Conservation (phyloP, 306 rosid genomes). For the Dalbergia cultrata region DNA sequence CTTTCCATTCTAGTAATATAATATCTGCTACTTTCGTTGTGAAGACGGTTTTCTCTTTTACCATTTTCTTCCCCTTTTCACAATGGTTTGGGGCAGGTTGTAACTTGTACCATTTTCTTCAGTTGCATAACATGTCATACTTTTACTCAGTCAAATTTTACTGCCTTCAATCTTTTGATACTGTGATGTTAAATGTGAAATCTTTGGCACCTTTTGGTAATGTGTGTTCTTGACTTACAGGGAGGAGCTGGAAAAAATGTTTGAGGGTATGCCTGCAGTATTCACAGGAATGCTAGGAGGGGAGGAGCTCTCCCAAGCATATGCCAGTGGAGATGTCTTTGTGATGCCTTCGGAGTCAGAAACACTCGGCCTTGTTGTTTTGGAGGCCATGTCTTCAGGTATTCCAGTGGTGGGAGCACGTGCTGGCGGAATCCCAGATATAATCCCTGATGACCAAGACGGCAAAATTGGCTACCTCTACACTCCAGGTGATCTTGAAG, state of each 20-base stretch:
- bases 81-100: no score
- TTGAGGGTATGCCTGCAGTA: conserved; percentile 88
- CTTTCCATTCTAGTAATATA: background rate
- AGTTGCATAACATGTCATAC: background rate
- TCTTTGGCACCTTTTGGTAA: conserved; percentile 7
- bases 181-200: background rate
- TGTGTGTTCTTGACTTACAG: conserved; percentile 54
- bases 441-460: conserved; percentile 84
- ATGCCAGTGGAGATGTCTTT: conserved; percentile 92
- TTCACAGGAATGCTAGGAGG: conserved; percentile 98
- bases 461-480: conserved; percentile 86
- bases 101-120: no score
- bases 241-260: conserved; percentile 88
- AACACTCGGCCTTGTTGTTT: conserved; percentile 92
- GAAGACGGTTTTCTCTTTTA: background rate
- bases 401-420: conserved; percentile 96
- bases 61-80: background rate
- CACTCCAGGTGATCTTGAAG: conserved; percentile 75
- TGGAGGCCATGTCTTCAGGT: conserved; percentile 96
- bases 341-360: conserved; percentile 98
- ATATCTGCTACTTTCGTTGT: background rate
- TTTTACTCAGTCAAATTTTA: background rate
- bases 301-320: conserved; percentile 93
- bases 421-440: conserved; percentile 94
- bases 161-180: background rate